Evolutionary conservation across 192 early-diverging fungal genomes (phyloP), one percentile per base, ranked within the genome.

Genomic region (Backusella parvicylindrica): DNA sequence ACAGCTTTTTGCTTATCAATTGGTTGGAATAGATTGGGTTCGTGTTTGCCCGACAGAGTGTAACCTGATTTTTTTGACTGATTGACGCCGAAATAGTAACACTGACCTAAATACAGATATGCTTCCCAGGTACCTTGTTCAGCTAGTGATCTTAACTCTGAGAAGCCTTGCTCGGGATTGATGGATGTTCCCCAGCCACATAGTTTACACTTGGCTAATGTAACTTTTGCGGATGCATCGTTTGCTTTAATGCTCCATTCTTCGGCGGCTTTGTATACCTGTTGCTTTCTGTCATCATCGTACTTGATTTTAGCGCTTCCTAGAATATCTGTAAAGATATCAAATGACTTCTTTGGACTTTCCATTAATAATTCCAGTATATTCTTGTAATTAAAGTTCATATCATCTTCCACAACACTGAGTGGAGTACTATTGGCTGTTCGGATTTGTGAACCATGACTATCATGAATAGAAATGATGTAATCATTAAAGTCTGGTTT

Each of bases 181-280:
- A 31, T 40, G 28, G 70, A 56, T 26, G 70, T 70, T 33, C 77
- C 81, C 81, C 81, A 82, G 5, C 77, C 81, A 47, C 75, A 65
- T 15, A 82, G 9, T 21, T 78, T 74, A 37, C 77, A 82, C n/a
- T 70, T 74, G 9, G 81, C 81, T 50, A 79, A 16, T 74, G 74
- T 76, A n/a, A 78, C 72, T 21, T 64, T 72, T 23, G 77, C 81
- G 16, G 72, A 64, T 9, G 26, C 38, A 41, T 60, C 53, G 21
- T 73, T 37, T 28, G 72, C 26, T 64, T 21, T 64, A n/a, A 23
- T 21, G 18, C 60, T 64, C 72, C 56, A 73, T 12, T 38, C 56
- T 38, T 64, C 21, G n/a, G 63, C 72, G 6, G 63, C 63, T n/a
- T 64, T 28, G 30, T 35, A 73, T 13, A 40, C 72, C 31, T 73